Percentiles rank a stretch among this genome's conserved stretches.
Evolutionary conservation across 164 flowering plant genomes (phyloP).

Genomic region (Amborella trichopoda): DNA sequence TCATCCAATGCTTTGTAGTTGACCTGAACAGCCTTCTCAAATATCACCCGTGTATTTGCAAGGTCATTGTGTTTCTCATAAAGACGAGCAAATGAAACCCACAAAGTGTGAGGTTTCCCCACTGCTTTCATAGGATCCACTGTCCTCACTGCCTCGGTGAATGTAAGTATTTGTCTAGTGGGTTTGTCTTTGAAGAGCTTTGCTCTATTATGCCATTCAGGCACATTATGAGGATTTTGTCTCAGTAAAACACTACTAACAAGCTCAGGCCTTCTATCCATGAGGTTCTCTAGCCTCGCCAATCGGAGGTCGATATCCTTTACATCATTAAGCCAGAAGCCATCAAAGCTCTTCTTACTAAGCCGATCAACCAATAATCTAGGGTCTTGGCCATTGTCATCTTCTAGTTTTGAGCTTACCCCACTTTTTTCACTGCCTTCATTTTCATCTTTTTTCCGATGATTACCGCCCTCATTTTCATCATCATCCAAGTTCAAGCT

Average conservation of each 20-base stretch:
- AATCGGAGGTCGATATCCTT: conserved; percentile 77
- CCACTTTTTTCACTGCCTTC: conserved; percentile 2
- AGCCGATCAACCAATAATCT: conserved; percentile 26
- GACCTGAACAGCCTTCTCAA: conserved; percentile 96
- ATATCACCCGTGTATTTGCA: conserved; percentile 79
- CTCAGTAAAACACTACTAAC: conserved; percentile 89
- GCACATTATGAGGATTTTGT: conserved; percentile 96
- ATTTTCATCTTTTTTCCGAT: no score
- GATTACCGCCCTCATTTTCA: conserved; percentile 29
- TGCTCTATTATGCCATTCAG: conserved; percentile 90
- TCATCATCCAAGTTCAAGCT: conserved; percentile 34
- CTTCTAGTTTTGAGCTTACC: conserved; percentile 13
- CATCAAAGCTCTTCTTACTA: conserved; percentile 38
- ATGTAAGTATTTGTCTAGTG: conserved; percentile 68
- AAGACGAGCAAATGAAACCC: conserved; percentile 90
- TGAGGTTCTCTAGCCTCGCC: conserved; percentile 64
- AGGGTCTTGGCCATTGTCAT: conserved; percentile 32
- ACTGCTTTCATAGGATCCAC: conserved; percentile 94
- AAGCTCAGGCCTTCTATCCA: conserved; percentile 82
- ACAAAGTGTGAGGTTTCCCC: conserved; percentile 92
- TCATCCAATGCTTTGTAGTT: conserved; percentile 78
- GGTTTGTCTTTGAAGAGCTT: conserved; percentile 89
- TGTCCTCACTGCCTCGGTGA: conserved; percentile 91
- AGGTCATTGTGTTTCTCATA: conserved; percentile 72
- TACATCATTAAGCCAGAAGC: conserved; percentile 69